Evolutionary conservation across 75 land plant genomes (phyloP).

Genomic region (Azolla pinnata): DNA sequence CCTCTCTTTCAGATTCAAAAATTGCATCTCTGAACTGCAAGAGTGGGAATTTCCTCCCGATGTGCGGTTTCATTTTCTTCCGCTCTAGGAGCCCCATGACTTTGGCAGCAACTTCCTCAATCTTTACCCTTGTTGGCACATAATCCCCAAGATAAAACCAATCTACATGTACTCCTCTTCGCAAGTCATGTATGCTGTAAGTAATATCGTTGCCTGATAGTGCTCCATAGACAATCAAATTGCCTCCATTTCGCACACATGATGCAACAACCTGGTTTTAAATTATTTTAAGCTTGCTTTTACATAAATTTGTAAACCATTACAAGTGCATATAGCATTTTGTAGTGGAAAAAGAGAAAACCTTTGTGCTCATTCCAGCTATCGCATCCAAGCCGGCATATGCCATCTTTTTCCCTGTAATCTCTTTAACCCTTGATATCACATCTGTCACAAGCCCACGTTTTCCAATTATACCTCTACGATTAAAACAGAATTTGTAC

Average conservation of each 20-base stretch:
- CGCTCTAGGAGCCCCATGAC: conserved; percentile 9
- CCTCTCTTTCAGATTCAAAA: conserved; percentile 2
- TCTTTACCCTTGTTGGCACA: conserved; percentile 6
- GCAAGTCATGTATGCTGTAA: conserved; percentile 4
- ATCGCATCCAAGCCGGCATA: conserved; percentile 18
- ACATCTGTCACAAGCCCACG: conserved; percentile 10
- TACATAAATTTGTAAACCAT: not conserved
- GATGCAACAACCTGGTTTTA: conserved; percentile 10
- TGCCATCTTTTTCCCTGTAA: conserved; percentile 25
- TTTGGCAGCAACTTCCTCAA: conserved; percentile 2
- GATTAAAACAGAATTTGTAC: not conserved
- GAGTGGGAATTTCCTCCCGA: conserved; percentile 10
- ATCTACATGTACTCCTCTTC: conserved; percentile 10
- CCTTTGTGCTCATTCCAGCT: conserved; percentile 15
- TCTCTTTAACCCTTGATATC: conserved; percentile 15
- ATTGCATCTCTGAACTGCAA: conserved; percentile 9
- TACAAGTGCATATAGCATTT: not conserved
- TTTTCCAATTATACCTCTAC: not conserved
- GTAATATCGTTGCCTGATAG: conserved; percentile 7
- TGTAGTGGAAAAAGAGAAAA: not conserved
- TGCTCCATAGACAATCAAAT: conserved; percentile 15
- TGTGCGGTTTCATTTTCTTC: conserved; percentile 7
- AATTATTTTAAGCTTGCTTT: not conserved
- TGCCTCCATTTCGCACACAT: conserved; percentile 14
- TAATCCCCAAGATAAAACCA: conserved; percentile 12